These are phyloP conservation scores for Lentinula novae-zelandiae DNA, from an alignment of 1,284 basidiomycete genomes.

Conservation along the genomic window DNA sequence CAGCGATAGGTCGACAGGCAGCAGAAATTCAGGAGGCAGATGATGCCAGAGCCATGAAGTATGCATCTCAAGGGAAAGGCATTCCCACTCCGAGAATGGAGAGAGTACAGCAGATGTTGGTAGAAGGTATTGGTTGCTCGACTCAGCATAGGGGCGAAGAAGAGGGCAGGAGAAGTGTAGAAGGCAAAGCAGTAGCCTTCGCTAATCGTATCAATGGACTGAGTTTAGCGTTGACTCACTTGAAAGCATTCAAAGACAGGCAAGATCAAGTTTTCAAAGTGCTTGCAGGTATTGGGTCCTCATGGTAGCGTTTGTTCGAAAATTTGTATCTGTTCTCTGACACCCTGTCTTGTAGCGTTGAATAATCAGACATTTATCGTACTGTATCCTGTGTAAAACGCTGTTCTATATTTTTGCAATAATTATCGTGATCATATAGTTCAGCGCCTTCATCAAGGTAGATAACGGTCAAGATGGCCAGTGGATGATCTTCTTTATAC, in stretches of 20 bases:
- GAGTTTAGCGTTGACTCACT: conserved; percentile 61
- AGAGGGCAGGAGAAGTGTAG: conserved; percentile 43
- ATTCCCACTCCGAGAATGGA: conserved; percentile 56
- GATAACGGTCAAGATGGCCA: too few relatives aligned
- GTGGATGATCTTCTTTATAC: too few relatives aligned
- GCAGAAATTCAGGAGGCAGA: conserved; percentile 56
- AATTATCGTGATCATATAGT: too few relatives aligned
- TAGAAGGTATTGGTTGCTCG: conserved; percentile 49
- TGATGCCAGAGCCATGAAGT: conserved; percentile 46
- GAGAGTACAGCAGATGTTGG: conserved; percentile 53
- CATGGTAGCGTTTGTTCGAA: not conserved
- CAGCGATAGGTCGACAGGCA: conserved; percentile 48
- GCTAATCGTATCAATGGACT: conserved; percentile 72
- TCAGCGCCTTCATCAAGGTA: too few relatives aligned
- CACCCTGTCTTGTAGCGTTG: not conserved
- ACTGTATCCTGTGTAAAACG: too few relatives aligned
- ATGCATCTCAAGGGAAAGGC: conserved; percentile 39
- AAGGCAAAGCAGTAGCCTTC: conserved; percentile 62
- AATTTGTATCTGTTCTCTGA: not conserved
- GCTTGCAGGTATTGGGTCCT: conserved; percentile 37
- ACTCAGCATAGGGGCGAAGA: conserved; percentile 23
- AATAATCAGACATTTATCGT: not conserved
- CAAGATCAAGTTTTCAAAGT: conserved; percentile 72
- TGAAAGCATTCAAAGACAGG: conserved; percentile 68
- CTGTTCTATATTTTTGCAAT: too few relatives aligned